phyloP scores from a whole-genome alignment of 495 filamentous ascomycete genomes.

The Venustampulla echinocandica region DNA sequence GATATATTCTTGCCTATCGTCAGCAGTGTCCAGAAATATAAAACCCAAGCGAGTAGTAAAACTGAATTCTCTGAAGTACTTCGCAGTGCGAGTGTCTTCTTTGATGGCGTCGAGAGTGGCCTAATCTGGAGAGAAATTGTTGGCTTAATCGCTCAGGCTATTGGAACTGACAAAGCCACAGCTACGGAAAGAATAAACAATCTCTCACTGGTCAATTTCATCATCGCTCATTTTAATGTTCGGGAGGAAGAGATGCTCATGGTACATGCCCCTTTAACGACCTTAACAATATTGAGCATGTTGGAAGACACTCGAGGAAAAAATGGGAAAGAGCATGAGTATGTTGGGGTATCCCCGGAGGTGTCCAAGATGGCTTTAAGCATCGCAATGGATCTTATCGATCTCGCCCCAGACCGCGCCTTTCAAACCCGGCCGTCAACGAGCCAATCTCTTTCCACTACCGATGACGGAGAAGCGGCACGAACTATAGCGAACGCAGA shows the following conservation, averaged over 20 bases:
- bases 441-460: constrained; percentile 16
- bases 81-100: constrained; percentile 87
- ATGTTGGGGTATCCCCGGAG: constrained; percentile 7
- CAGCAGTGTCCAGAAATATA: constrained; percentile 63
- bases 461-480: constrained; percentile 16
- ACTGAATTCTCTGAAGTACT: constrained; percentile 77
- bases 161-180: constrained; percentile 37
- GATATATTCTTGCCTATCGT: constrained; percentile 84
- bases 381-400: constrained; percentile 47
- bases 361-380: constrained; percentile 36
- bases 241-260: constrained; percentile 93
- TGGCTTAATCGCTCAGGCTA: constrained; percentile 46
- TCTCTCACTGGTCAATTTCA: constrained; percentile 69
- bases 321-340: neutral
- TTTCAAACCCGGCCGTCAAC: constrained; percentile 42
- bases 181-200: constrained; percentile 41
- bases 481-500: constrained; percentile 29
- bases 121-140: constrained; percentile 83
- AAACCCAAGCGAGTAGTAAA: constrained; percentile 46
- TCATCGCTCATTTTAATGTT: constrained; percentile 82
- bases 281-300: constrained; percentile 58
- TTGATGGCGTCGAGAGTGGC: constrained; percentile 90
- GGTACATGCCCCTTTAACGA: constrained; percentile 70
- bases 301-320: constrained; percentile 36
- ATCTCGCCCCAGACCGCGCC: constrained; percentile 61